Conservation (phyloP, 2,329 filamentous ascomycete genomes). For the Aphanoascus verrucosus region DNA sequence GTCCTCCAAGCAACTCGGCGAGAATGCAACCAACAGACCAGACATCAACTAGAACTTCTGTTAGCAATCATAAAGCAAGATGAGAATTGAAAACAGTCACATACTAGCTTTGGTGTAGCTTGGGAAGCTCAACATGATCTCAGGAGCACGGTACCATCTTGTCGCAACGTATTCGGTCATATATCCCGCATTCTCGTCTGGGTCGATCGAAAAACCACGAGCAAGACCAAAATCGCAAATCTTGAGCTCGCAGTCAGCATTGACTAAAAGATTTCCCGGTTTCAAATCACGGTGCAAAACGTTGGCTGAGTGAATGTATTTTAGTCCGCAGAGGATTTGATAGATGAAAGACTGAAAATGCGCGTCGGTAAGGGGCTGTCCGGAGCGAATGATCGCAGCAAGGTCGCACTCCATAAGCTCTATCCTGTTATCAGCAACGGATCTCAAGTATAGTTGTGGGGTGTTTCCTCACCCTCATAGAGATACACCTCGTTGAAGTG, state of each 20-base stretch:
- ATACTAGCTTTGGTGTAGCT: slow-evolving; percentile 99
- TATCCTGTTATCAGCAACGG: slow-evolving; percentile 33
- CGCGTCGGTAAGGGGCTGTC: slow-evolving; percentile 91
- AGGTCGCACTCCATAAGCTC: slow-evolving; percentile 99
- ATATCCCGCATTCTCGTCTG: slow-evolving; percentile 96
- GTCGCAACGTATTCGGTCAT: slow-evolving; percentile 99
- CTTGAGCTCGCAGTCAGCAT: slow-evolving; percentile 98
- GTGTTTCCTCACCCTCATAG: slow-evolving; percentile 65
- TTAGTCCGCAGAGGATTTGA: slow-evolving; percentile 95
- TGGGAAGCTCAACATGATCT: slow-evolving; percentile 99
- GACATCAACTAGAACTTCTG: slow-evolving; percentile 63
- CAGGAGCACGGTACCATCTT: slow-evolving; percentile 94
- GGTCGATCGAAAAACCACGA: slow-evolving; percentile 91
- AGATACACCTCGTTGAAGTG: slow-evolving; percentile 99
- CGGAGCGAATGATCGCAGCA: slow-evolving; percentile 93
- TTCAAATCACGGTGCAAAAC: slow-evolving; percentile 95
- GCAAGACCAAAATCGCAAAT: slow-evolving; percentile 97
- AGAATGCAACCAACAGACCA: slow-evolving; percentile 99
- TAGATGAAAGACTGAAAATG: slow-evolving; percentile 99
- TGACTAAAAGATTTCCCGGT: slow-evolving; percentile 92
- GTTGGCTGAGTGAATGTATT: slow-evolving; percentile 98
- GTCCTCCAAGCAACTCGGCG: slow-evolving; percentile 85
- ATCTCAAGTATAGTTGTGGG: neutral
- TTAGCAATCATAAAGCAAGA: neutral
- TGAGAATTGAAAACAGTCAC: slow-evolving; percentile 36